These are phyloP conservation scores for Boletus edulis DNA, from an alignment of 768 basidiomycete genomes.

Conservation along the genomic window DNA sequence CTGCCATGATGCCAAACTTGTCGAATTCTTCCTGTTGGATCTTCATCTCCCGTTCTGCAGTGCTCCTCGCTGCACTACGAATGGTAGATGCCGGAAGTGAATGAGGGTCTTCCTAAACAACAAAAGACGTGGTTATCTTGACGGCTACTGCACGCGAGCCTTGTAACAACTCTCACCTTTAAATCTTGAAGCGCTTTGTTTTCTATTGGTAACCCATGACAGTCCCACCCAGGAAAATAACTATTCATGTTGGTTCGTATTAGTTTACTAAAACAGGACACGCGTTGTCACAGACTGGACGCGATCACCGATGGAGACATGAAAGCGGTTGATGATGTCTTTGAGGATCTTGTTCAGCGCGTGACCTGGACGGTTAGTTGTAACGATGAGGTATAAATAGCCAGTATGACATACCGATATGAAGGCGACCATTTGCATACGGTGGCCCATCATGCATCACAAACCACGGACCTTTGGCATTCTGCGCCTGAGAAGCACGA, in stretches of 20 bases:
- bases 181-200: constrained; percentile 85
- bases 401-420: constrained; percentile 66
- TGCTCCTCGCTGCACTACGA: constrained; percentile 65
- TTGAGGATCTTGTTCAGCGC: constrained; percentile 96
- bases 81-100: constrained; percentile 58
- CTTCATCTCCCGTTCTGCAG: constrained; percentile 70
- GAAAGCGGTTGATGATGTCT: constrained; percentile 91
- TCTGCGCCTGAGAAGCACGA: constrained; percentile 49
- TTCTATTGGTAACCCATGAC: constrained; percentile 96
- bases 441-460: constrained; percentile 96
- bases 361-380: constrained; percentile 58
- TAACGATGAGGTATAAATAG: not conserved
- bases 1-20: constrained; percentile 87
- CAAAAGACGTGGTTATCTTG: not conserved
- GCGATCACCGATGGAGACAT: constrained; percentile 70
- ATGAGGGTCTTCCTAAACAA: constrained; percentile 50
- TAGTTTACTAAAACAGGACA: not conserved
- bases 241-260: constrained; percentile 39
- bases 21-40: constrained; percentile 79
- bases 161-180: constrained; percentile 43
- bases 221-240: constrained; percentile 96
- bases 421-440: constrained; percentile 94
- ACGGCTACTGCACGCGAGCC: not conserved
- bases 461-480: constrained; percentile 66
- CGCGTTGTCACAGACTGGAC: constrained; percentile 65